Conservation (phyloP, 1,284 basidiomycete species). For the Trametes hirsuta region DNA sequence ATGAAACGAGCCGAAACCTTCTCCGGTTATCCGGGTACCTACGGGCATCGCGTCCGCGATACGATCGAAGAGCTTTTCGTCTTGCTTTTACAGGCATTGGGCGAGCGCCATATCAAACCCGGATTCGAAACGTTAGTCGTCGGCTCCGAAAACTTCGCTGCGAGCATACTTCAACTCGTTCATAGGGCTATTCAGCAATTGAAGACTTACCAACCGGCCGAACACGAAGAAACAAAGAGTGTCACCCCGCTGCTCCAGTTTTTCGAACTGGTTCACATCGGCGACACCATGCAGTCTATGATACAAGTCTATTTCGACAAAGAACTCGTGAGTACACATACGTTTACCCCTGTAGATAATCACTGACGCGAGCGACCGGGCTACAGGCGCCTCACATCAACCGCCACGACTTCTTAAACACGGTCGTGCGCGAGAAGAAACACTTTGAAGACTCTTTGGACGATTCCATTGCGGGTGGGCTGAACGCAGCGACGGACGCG, state of each 20-base stretch:
- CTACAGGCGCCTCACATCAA: constrained; percentile 82
- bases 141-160: constrained; percentile 41
- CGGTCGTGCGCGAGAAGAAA: constrained; percentile 95
- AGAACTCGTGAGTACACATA: constrained; percentile 65
- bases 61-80: constrained; percentile 94
- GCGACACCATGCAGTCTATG: constrained; percentile 97
- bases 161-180: neutral
- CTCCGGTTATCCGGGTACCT: constrained; percentile 80
- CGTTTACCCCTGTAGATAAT: neutral
- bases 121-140: constrained; percentile 81
- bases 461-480: constrained; percentile 89
- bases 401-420: constrained; percentile 91
- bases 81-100: constrained; percentile 77
- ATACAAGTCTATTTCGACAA: constrained; percentile 98
- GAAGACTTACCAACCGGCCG: constrained; percentile 84
- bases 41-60: constrained; percentile 81
- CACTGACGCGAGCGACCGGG: neutral
- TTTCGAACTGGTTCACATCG: constrained; percentile 96
- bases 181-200: constrained; percentile 82
- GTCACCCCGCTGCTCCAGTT: constrained; percentile 95
- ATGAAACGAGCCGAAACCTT: constrained; percentile 94
- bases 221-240: constrained; percentile 75
- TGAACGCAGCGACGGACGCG: constrained; percentile 95
- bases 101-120: constrained; percentile 81
- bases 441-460: constrained; percentile 91